Evolutionary conservation across 78 protist species (phyloP).

Genomic region (Dictyostelium firmibasis): DNA sequence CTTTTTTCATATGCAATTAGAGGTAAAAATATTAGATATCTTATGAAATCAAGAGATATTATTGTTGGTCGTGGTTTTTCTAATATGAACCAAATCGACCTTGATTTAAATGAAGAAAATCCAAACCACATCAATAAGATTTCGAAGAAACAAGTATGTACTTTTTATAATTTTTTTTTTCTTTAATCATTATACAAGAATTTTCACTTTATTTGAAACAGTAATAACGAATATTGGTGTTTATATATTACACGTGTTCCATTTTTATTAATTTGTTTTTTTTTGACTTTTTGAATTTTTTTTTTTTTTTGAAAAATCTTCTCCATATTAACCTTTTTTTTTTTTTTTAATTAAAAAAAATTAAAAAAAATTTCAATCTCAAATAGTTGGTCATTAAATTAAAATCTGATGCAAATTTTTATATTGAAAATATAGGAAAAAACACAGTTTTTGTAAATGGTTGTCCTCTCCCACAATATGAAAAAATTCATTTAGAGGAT

Average conservation of each 20-base stretch:
- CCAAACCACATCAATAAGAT: constrained; percentile 6
- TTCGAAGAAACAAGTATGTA: constrained; percentile 65
- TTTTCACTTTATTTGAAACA: neutral
- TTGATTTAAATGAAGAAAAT: constrained; percentile 47
- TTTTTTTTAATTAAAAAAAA: neutral
- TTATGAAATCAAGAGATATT: constrained; percentile 56
- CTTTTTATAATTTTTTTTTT: neutral
- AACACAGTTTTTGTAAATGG: constrained; percentile 52
- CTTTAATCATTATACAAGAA: neutral
- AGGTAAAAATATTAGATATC: constrained; percentile 50
- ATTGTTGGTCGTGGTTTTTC: constrained; percentile 49
- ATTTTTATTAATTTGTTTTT: too few species aligned
- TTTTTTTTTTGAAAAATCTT: neutral
- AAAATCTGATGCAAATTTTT: constrained; percentile 50
- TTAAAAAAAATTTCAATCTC: neutral
- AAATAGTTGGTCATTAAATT: constrained; percentile 29
- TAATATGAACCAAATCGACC: constrained; percentile 27
- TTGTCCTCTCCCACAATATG: constrained; percentile 5
- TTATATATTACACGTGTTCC: neutral
- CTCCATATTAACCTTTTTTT: neutral
- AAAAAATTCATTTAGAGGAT: constrained; percentile 26
- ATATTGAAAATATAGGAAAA: constrained; percentile 53
- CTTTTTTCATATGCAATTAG: neutral
- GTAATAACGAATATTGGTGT: neutral
- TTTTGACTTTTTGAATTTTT: too few species aligned